Evolutionary conservation across 306 rosid species (phyloP), one percentile per base, ranked within the genome.

Genomic region (Glycine soja): DNA sequence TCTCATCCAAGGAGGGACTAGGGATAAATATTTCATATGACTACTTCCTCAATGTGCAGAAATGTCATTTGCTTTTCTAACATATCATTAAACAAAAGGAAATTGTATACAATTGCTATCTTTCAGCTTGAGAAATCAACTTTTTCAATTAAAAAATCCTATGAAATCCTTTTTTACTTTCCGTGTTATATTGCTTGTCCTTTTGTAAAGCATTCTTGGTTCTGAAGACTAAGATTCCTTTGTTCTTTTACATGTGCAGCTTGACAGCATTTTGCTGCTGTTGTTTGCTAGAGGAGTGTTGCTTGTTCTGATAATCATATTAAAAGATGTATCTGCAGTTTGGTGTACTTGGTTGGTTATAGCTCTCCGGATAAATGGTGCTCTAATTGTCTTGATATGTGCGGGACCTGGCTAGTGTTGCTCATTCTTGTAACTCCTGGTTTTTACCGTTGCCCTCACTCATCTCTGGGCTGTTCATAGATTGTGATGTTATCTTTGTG

Each of bases 181-280:
- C 62, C 50, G 1, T 19, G 13, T 76, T 58, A 14, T 59, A 54
- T 59, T 46, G 53, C 4, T 58, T 12, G 6, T 24, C 11, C 38
- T 68, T 52, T 64, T 73, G 24, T 74, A 4, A 34, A 12, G 1
- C 42, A 30, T 64, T 77, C 71, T 32, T 54, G 19, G 71, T 38
- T 42, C 47, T 57, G 58, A 47, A 66, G 77, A 40, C 62, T 58
- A 36, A 10, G 59, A 54, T 78, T 43, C 45, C 58, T 72, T 72
- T 64, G 43, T 82, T 71, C 8, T 48, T 84, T 75, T 56, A 15
- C 59, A 50, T 76, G 67, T 83, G 89, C 97, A 95, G 99, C 84
- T 86, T 93, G 79, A 84, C 94, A 30, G 92, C 95, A 1, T 89
- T 95, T 45, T 95, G 95, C 83, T 95, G 97, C 83, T 93, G 99